These are phyloP conservation scores for Parasarocladium wereldwijsianum DNA, from an alignment of 2,329 filamentous ascomycete genomes.

Conservation along the genomic window DNA sequence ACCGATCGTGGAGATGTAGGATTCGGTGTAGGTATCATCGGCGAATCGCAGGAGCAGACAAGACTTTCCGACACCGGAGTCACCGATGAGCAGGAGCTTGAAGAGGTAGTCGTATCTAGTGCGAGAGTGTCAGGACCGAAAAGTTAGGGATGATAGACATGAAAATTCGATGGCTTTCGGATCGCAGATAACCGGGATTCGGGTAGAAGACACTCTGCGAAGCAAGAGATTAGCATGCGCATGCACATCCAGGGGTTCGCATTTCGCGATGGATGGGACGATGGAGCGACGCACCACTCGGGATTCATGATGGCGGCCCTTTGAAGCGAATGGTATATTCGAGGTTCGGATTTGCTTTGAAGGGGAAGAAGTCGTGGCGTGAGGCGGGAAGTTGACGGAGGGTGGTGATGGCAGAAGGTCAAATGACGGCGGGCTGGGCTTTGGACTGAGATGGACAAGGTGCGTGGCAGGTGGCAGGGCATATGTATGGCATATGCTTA, in stretches of 20 bases:
- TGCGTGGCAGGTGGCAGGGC: too few relatives aligned
- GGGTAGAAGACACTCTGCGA: conserved; percentile 6
- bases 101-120: conserved; percentile 99
- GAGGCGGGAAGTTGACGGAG: conserved; percentile 2
- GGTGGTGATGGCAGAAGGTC: conserved; percentile 6
- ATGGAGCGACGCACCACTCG: conserved; percentile 63
- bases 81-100: conserved; percentile 99
- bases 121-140: conserved; percentile 9
- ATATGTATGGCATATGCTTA: conserved; percentile 3
- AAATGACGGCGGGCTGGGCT: conserved; percentile 5
- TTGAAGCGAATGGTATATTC: conserved; percentile 2
- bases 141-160: background rate
- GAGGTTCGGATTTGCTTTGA: conserved; percentile 2
- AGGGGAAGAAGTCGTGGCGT: conserved; percentile 1
- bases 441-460: conserved; percentile 3
- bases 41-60: conserved; percentile 95
- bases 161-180: background rate
- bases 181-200: too few relatives aligned
- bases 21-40: conserved; percentile 98
- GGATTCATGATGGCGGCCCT: conserved; percentile 61
- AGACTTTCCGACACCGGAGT: conserved; percentile 99
- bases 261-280: conserved; percentile 13
- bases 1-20: conserved; percentile 98
- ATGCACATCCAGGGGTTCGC: conserved; percentile 14
- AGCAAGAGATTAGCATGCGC: conserved; percentile 5